Evolutionary conservation across 2,329 filamentous ascomycete genomes (phyloP), one percentile per base, ranked within the genome.

Genomic region (Beauveria rudraprayagi): DNA sequence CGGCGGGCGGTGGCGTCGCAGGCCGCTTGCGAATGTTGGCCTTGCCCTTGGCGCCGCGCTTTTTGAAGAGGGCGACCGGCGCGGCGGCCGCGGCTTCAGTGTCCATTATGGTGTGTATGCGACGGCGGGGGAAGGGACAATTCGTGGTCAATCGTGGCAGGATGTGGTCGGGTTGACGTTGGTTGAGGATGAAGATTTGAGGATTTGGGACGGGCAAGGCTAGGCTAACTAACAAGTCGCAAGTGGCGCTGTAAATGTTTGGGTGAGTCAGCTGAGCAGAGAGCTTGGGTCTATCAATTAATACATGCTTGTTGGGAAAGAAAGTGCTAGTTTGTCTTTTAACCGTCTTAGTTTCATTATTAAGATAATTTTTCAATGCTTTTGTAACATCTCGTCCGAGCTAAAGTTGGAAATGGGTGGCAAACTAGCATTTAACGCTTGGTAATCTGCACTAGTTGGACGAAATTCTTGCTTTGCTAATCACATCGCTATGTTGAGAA

Each of bases 21-120:
- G 89, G 84, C 66, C 90, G 86, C 78, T 96, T 96, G 70, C 92
- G 86, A 60, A 92, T 78, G 69, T 87, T 92, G 55, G 86, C 82
- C 70, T 90, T 92, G 64, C 82, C 83, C 71, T 92, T 95, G 69
- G 83, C 83, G 66, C 85, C 82, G 71, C 92, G 85, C 74, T 94
- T 96, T 74, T 96, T 97, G 83, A 97, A 97, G 56, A 90, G 74
- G 16, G 88, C 83, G 14, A 87, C 79, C 0, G 84, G 82, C 2
- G 76, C 77, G 30, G 76, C 72, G 34, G 72, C 67, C 30, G 71
- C 61, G 14, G 68, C 60, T 30, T 64, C 61, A 10, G 62, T 22
- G 11, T 61, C 61, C 37, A 61, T 56, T 19, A 17, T 48, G 24
- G 22, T 60, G 37, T 62, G 55, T 61, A 46, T 62, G 64, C 62